phyloP scores from a whole-genome alignment of 2,329 filamentous ascomycete genomes.

The Leptographium radiaticola region DNA sequence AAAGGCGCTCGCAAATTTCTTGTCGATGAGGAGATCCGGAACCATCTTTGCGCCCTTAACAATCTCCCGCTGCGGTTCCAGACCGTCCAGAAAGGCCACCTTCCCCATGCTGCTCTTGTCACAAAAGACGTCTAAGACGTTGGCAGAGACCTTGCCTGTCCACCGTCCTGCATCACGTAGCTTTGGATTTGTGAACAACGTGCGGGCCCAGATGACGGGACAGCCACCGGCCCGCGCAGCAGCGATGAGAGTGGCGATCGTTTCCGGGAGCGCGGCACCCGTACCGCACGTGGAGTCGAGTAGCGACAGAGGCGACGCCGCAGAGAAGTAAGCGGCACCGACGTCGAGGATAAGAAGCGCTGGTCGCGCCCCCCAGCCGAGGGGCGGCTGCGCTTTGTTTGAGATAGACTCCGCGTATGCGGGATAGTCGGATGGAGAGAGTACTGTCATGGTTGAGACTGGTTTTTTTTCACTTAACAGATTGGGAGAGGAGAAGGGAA shows the following conservation, averaged over 20 bases:
- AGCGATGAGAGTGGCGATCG: constrained; percentile 24
- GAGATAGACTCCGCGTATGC: neutral
- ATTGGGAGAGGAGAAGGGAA: neutral
- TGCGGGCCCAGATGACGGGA: constrained; percentile 28
- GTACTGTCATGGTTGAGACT: neutral
- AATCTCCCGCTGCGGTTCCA: constrained; percentile 16
- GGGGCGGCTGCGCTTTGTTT: neutral
- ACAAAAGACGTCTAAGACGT: constrained; percentile 21
- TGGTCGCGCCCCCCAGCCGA: constrained; percentile 29
- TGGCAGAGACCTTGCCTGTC: constrained; percentile 18
- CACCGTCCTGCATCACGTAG: constrained; percentile 32
- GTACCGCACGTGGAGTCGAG: constrained; percentile 18
- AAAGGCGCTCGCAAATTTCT: constrained; percentile 31
- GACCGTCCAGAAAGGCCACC: constrained; percentile 19
- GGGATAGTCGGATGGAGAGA: constrained; percentile 1
- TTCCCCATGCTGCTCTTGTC: constrained; percentile 26
- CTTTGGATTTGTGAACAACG: constrained; percentile 26
- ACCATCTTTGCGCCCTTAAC: constrained; percentile 19
- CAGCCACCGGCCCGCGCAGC: constrained; percentile 22
- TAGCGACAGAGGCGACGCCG: constrained; percentile 27
- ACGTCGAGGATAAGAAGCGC: constrained; percentile 33
- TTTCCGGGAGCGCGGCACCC: constrained; percentile 19
- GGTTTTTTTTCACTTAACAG: neutral
- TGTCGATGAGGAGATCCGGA: constrained; percentile 18
- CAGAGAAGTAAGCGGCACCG: constrained; percentile 30